Evolutionary conservation across 2,329 filamentous ascomycete species (phyloP), one percentile per base, ranked within the genome.

Genomic region (Cercospora berteroae): DNA sequence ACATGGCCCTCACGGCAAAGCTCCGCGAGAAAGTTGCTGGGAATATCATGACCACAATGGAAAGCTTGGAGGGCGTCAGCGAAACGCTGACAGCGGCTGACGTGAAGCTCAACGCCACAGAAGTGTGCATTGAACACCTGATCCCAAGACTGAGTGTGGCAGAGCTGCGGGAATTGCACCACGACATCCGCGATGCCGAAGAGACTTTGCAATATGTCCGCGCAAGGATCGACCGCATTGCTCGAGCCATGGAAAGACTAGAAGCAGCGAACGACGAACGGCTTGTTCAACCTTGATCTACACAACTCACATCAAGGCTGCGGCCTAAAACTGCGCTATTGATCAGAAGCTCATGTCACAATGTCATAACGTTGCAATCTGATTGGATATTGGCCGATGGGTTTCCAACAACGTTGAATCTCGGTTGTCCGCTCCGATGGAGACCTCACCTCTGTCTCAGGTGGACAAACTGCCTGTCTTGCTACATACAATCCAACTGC

Each of bases 1-100:
- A 60, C 44, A 12, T 67, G 7, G 39, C 10, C 13, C 55, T 67
- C 4, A 16, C 65, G 0, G 60, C 16, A 18, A n/a, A 16, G 10
- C 18, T 33, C 4, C 60, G 65, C 9, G 65, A 60, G n/a, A 60
- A 60, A 42, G 50, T 64, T 4, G 33, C 39, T 18, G 65, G 52
- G 31, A 64, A 60, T 23, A 29, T 67, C 3, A 64, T 67, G 52
- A 20, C 29, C 7, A 52, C 29, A 8, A 48, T 48, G 27, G 60
- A 57, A 6, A 60, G 29, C 50, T 20, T 57, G 2, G 44, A 64
- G 27, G 16, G 42, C 16, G 13, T 67, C 25, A 56, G 44, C 5
- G 42, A 59, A 13, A 31, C 55, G 10, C 27, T 67, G 27, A 55
- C 27, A 25, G 13, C n/a, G 20, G 56, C 58, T 31, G 60, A 60